Conservation (phyloP, 371 early-diverging fungal genomes). For the Actinomortierella wolfii region DNA sequence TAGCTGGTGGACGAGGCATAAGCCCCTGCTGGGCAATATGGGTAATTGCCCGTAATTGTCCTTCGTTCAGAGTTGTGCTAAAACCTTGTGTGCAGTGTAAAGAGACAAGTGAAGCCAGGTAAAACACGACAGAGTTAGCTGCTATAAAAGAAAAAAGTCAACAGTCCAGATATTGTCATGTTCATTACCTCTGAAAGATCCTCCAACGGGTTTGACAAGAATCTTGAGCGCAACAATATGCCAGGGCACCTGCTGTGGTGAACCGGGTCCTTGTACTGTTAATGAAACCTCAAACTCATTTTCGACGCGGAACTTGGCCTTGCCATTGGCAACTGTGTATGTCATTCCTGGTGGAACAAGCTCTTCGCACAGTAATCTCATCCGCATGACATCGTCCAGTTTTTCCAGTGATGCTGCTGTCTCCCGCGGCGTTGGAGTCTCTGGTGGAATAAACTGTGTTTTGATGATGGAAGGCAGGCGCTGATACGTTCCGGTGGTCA, state of each 20-base stretch:
- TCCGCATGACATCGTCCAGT: conserved; percentile 72
- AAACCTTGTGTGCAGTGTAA: conserved; percentile 49
- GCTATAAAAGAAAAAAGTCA: not conserved
- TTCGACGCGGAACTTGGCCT: conserved; percentile 66
- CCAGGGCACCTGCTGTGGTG: conserved; percentile 52
- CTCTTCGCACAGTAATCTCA: conserved; percentile 68
- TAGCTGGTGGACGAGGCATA: conserved; percentile 24
- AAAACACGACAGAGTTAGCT: not conserved
- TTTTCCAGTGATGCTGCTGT: conserved; percentile 59
- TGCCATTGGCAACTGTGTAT: conserved; percentile 55
- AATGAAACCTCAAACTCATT: conserved; percentile 68
- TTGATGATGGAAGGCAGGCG: conserved; percentile 63
- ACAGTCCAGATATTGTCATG: not conserved
- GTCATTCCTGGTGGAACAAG: conserved; percentile 67
- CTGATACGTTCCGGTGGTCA: conserved; percentile 76
- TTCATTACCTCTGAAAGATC: conserved; percentile 37
- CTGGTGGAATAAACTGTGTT: conserved; percentile 58
- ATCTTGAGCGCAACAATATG: conserved; percentile 62
- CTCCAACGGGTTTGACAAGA: conserved; percentile 50
- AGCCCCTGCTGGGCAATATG: conserved; percentile 58
- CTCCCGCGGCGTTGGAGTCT: conserved; percentile 57
- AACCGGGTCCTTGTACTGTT: conserved; percentile 61
- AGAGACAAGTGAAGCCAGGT: not conserved
- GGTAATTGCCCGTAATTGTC: conserved; percentile 54
- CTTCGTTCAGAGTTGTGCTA: conserved; percentile 56